Base-by-base conservation (phyloP, 2,329 filamentous ascomycete species). In the Cladosporium velox region DNA sequence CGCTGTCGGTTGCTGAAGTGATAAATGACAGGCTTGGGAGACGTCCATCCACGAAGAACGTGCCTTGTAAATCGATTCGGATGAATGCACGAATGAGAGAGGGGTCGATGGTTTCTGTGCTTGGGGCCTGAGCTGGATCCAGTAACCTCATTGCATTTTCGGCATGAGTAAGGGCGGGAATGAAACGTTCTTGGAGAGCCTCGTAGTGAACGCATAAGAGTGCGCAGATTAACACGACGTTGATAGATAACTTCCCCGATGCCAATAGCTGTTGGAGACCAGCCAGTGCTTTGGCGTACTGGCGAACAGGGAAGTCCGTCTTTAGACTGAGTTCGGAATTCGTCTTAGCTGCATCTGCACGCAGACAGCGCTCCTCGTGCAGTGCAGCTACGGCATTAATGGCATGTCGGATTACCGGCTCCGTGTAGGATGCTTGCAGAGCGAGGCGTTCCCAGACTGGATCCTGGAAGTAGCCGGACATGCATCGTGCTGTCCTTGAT, bases 141-240 rank as follows among this genome's bases (percentile, higher is more conserved):
- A 76, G 64, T 14, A 75, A 69, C 28, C 72, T 68, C 30, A 77
- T 73, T 3, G 75, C 75, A 58, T 75, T 74, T 24, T 74, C 72
- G 5, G 74, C 67, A 59, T 77, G 76, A 47, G 74, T 70, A 12
- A 77, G 59, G 2, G 73, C 74, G n/a, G 74, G 72, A 7, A 73
- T 65, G 21, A 74, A 76, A 26, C 68, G 68, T 30, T 76, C 73
- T 30, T 72, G 68, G 30, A 77, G 64, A n/a, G 73, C 69, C 62
- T 77, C 76, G 60, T 77, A 75, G 44, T 76, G 74, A 14, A 75
- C 71, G 65, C 73, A 74, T 26, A 77, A 41, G 18, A 77, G 64
- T 15, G 72, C 73, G 65, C 73, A 75, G 4, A 77, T 60, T 8
- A 77, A 65, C 11, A 76, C 68, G 10, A 72, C 62, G 34, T 77